These are phyloP conservation scores for Wickerhamiella sorbophila DNA, from an alignment of 805 yeast genomes.

Conservation along the genomic window DNA sequence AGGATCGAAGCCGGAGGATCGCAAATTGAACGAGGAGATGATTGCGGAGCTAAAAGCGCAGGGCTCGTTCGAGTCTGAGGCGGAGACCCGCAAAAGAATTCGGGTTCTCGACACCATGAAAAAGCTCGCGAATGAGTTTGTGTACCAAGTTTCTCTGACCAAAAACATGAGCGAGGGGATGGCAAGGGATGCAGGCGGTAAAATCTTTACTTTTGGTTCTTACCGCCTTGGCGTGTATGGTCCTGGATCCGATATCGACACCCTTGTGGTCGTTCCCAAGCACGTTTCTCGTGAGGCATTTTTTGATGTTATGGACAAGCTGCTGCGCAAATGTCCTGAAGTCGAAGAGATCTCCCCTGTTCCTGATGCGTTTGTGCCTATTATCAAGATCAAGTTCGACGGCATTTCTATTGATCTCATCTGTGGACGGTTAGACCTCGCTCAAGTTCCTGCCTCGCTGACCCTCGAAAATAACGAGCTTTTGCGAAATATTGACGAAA, in stretches of 20 bases:
- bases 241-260: conserved; percentile 96
- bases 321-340: conserved; percentile 62
- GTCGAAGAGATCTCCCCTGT: conserved; percentile 84
- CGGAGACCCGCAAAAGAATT: conserved; percentile 65
- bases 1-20: conserved; percentile 73
- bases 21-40: conserved; percentile 55
- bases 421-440: conserved; percentile 68
- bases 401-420: conserved; percentile 91
- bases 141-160: conserved; percentile 58
- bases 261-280: conserved; percentile 91
- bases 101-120: conserved; percentile 62
- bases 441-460: conserved; percentile 65
- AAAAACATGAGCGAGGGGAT: conserved; percentile 94
- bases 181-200: conserved; percentile 97
- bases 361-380: conserved; percentile 96
- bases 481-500: conserved; percentile 76
- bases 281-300: conserved; percentile 86
- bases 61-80: conserved; percentile 81
- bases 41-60: conserved; percentile 66
- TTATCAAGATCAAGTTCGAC: conserved; percentile 72
- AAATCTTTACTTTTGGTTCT: conserved; percentile 91
- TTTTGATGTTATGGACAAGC: conserved; percentile 60
- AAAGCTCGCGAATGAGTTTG: conserved; percentile 64
- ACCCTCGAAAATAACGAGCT: conserved; percentile 75
- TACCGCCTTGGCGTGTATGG: conserved; percentile 93